Evolutionary conservation across 2,329 filamentous ascomycete species (phyloP).

Genomic region (Coniosporium tulheliwenetii): DNA sequence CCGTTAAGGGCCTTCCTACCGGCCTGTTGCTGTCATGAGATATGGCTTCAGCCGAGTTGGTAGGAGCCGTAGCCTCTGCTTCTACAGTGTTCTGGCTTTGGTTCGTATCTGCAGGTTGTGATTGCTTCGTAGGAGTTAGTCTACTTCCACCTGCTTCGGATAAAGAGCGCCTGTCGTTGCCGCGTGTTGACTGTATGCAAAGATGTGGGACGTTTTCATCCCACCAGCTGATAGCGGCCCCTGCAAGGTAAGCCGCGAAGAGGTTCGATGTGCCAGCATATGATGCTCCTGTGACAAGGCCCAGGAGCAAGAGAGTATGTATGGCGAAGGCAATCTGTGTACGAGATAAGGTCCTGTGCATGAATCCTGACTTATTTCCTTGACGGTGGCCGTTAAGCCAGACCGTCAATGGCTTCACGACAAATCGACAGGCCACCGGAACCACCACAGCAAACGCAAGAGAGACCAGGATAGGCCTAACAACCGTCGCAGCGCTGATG

Average conservation of each 20-base stretch:
- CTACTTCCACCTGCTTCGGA: background rate
- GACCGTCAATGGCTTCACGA: slow-evolving; percentile 26
- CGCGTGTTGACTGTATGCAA: background rate
- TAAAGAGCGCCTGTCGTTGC: background rate
- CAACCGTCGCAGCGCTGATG: slow-evolving; percentile 25
- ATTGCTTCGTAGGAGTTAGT: too few species aligned
- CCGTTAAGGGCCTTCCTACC: background rate
- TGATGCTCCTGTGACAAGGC: slow-evolving; percentile 31
- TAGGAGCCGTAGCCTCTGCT: too few species aligned
- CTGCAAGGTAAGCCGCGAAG: slow-evolving; percentile 45
- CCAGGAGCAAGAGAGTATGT: slow-evolving; percentile 36
- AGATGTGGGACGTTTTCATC: slow-evolving; percentile 13
- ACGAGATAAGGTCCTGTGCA: slow-evolving; percentile 12
- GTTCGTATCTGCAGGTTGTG: too few species aligned
- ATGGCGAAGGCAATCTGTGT: slow-evolving; percentile 25
- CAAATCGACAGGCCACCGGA: slow-evolving; percentile 31
- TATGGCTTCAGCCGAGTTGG: too few species aligned
- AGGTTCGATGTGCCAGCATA: slow-evolving; percentile 49
- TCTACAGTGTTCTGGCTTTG: too few species aligned
- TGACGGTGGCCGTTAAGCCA: slow-evolving; percentile 17
- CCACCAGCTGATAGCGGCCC: slow-evolving; percentile 45
- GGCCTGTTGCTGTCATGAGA: too few species aligned
- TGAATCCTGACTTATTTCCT: slow-evolving; percentile 5
- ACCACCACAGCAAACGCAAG: slow-evolving; percentile 34
- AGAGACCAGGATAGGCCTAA: slow-evolving; percentile 36